Base-by-base conservation (phyloP, 176 grass and related monocot genomes). In the Pontederia crassipes region DNA sequence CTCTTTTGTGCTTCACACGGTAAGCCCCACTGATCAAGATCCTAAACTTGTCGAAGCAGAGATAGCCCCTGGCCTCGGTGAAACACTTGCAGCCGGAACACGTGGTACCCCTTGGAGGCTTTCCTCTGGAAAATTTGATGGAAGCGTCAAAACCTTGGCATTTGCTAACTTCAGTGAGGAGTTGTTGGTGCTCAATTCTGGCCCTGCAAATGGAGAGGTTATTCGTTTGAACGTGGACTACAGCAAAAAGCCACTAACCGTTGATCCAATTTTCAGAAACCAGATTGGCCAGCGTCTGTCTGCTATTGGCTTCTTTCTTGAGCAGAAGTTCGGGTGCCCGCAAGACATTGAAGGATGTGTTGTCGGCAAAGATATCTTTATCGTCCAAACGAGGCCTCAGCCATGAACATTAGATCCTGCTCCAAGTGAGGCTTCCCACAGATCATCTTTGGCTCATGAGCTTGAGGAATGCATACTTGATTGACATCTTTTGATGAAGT, bases 141-240 rank as follows among this genome's bases (percentile, higher is more conserved):
- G 70, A 17, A 64, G 17, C 11, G 75, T 97, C 26, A 82, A 40
- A 17, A 97, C 92, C 45, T 50, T 85, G 52, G 92, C 92, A 58
- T 97, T 97, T n/a, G 87, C 87, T 12, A 97, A 97, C 74, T 97
- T 97, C 56, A 97, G 92, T 2, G 72, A 96, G 67, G 87, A 90
- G 68, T 71, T 97, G 65, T 61, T 77, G 52, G 78, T 83, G n/a
- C 75, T 73, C 28, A 72, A 58, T 76, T 79, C 83, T 8, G 87
- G 75, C 51, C 92, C 86, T 14, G 76, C 86, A 14, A 54, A 97
- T 14, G 92, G 92, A 2, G 73, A 88, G 74, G 69, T 91, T 45
- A 50, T 78, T 27, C 71, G 48, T 52, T 57, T 78, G 51, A 97
- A 76, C 0, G 92, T 91, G 10, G 86, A 97, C 62, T 97, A 97